These are phyloP conservation scores for Moringa oleifera DNA, from an alignment of 345 rosid genomes.

Conservation along the genomic window DNA sequence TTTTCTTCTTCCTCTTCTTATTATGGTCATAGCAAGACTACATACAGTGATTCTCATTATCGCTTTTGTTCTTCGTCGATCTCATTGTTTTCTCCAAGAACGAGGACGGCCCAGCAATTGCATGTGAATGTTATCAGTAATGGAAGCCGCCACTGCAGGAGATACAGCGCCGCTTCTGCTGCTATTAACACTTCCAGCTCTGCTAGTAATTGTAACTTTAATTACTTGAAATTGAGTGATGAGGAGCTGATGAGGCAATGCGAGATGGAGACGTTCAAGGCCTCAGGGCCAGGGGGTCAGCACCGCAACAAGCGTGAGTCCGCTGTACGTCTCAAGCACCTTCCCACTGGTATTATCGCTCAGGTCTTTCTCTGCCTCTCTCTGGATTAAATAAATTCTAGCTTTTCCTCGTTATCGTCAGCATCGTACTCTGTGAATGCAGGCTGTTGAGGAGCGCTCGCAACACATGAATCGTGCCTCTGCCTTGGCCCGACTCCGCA, in stretches of 20 bases:
- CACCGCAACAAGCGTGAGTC: conserved; percentile 97
- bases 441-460: conserved; percentile 86
- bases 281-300: conserved; percentile 94
- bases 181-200: not conserved
- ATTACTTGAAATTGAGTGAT: conserved; percentile 50
- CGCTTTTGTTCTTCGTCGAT: not conserved
- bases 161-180: not conserved
- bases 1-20: not conserved
- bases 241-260: conserved; percentile 80
- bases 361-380: conserved; percentile 32
- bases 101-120: not conserved
- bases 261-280: conserved; percentile 57
- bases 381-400: not conserved
- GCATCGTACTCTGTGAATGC: not conserved
- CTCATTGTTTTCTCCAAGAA: not conserved
- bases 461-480: conserved; percentile 92
- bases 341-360: conserved; percentile 76
- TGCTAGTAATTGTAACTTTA: not conserved
- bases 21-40: not conserved
- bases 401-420: not conserved
- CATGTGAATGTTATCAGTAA: not conserved
- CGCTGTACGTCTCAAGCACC: conserved; percentile 81
- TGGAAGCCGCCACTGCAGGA: not conserved
- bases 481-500: conserved; percentile 74
- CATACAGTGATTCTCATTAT: not conserved